Evolutionary conservation across 1,284 basidiomycete species (phyloP), one percentile per base, ranked within the genome.

Genomic region (Sanghuangporus sanghuang): DNA sequence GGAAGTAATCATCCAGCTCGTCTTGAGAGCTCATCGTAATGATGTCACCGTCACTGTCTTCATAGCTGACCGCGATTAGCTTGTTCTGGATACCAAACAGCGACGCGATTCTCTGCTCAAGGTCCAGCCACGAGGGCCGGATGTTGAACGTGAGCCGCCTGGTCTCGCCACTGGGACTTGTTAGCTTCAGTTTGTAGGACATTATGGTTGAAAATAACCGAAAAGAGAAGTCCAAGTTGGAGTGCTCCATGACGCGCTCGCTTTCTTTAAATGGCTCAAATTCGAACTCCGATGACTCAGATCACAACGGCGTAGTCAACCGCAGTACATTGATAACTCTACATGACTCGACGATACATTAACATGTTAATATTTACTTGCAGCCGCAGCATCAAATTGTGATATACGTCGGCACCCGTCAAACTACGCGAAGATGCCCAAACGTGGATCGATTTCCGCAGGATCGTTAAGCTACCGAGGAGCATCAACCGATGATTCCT

Each of bases 1-100:
- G 72, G 71, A 84, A 89, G 74, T 78, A 90, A 68, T 85, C 86
- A 61, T 79, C 78, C 32, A 89, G 78, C 72, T 90, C 87, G 42
- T 85, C 85, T 62, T 90, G 79, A 3, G 88, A 83, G 73, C 82
- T 88, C 65, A 90, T 77, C 11, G 89, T 91, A 64, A 92, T 82
- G 66, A 87, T 82, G 70, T 92, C 89, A 40, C 82, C 80, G 68
- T 91, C 89, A 40, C 71, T 71, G 73, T 92, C 89, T 56, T 85
- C 64, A 71, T 92, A 92, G 38, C 85, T 84, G 42, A 89, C 85
- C 2, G 79, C 87, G 60, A 90, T 75, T 57, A 79, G 79, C 63
- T 81, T 78, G 59, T 74, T 64, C 9, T 86, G 81, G 50, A 92
- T 85, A 59, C 72, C 71, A 73, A 82, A 91, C 27, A 90, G 74